These are phyloP conservation scores for Apostasia ramifera DNA, from an alignment of 106 monocot species.

Conservation along the genomic window DNA sequence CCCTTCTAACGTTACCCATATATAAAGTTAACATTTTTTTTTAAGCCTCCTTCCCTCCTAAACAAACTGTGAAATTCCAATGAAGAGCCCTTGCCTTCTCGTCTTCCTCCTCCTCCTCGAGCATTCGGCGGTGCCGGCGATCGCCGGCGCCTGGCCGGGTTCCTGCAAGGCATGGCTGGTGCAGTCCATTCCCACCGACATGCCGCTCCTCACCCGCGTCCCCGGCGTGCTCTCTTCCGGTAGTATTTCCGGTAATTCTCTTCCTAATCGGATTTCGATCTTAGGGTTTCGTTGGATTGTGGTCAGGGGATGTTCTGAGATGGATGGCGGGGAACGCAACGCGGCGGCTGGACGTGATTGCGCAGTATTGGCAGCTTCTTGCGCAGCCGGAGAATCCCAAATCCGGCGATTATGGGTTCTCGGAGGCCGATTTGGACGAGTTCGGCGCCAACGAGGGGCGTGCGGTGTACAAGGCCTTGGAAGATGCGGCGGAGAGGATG, in stretches of 20 bases:
- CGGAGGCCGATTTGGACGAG: constrained; percentile 51
- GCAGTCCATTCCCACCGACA: constrained; percentile 91
- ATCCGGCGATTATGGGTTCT: constrained; percentile 85
- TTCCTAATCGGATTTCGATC: background rate
- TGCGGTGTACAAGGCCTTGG: constrained; percentile 49
- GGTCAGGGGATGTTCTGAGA: constrained; percentile 56
- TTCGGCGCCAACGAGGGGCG: constrained; percentile 54
- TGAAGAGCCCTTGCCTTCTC: background rate
- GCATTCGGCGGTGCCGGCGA: background rate
- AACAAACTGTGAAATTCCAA: background rate
- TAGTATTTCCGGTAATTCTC: constrained; percentile 10
- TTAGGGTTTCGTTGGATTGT: background rate
- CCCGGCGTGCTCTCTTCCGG: constrained; percentile 78
- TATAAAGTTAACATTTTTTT: no score
- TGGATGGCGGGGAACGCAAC: constrained; percentile 92
- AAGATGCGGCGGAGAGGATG: constrained; percentile 59
- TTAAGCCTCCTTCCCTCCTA: no score
- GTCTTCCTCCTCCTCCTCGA: background rate
- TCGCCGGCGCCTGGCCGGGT: constrained; percentile 12
- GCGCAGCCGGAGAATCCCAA: constrained; percentile 48
- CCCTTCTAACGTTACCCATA: no score
- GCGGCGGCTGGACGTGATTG: constrained; percentile 59
- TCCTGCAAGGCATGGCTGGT: constrained; percentile 90
- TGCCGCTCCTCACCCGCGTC: constrained; percentile 72
- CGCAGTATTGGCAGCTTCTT: constrained; percentile 91